These are phyloP conservation scores for Bolboschoenus planiculmis DNA, from an alignment of 176 grass and related monocot genomes.

Conservation along the genomic window DNA sequence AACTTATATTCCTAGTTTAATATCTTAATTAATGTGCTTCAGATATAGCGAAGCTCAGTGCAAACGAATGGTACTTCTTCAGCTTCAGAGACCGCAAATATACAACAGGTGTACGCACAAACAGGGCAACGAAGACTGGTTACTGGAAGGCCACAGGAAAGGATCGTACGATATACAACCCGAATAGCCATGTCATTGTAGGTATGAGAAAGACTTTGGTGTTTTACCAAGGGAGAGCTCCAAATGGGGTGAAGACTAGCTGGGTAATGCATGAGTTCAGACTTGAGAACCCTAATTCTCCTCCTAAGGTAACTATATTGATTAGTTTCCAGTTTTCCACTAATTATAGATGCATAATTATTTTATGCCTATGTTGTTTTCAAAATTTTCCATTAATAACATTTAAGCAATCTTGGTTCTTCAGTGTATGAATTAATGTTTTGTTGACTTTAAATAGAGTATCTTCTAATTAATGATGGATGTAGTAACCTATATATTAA, in stretches of 20 bases:
- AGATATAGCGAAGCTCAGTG: constrained; percentile 68
- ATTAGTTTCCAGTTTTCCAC: neutral
- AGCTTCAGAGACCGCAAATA: constrained; percentile 87
- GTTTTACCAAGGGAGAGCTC: constrained; percentile 68
- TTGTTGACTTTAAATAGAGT: neutral
- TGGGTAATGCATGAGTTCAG: constrained; percentile 88
- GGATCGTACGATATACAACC: constrained; percentile 50
- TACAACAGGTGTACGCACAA: constrained; percentile 58
- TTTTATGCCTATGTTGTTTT: neutral
- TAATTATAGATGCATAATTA: neutral
- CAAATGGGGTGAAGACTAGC: constrained; percentile 58
- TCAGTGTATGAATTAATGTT: neutral
- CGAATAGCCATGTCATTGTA: constrained; percentile 19
- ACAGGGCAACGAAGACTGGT: constrained; percentile 68
- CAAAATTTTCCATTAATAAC: neutral
- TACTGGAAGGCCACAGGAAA: constrained; percentile 88
- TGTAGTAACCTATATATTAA: neutral
- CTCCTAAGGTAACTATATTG: constrained; percentile 36
- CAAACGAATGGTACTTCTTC: constrained; percentile 91
- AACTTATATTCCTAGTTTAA: too few relatives aligned
- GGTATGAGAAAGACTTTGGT: constrained; percentile 88
- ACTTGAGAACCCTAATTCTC: constrained; percentile 50
- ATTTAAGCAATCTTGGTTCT: neutral
- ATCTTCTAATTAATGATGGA: neutral
- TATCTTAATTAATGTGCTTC: neutral